Percentiles rank a stretch among this genome's conserved stretches.
Conservation (phyloP, 768 basidiomycete genomes). For the Trametes gibbosa region DNA sequence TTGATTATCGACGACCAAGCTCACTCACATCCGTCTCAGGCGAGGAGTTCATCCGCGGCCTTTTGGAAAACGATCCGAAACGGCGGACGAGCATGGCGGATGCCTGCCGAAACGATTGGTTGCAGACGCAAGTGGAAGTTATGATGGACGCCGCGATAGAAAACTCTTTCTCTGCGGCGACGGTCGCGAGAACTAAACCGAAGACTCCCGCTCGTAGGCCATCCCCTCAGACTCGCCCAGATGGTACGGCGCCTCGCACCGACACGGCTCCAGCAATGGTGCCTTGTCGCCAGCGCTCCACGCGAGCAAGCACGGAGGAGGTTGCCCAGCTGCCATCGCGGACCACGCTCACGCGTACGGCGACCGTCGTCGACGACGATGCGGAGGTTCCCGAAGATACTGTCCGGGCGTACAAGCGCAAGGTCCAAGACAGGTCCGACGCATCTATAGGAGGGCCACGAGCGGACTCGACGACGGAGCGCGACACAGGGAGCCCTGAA, state of each 20-base stretch:
- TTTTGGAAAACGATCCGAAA: conserved; percentile 64
- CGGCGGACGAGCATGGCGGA: conserved; percentile 65
- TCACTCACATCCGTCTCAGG: conserved; percentile 35
- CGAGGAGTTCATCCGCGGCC: conserved; percentile 58
- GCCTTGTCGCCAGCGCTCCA: background rate
- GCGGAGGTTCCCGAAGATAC: conserved; percentile 12
- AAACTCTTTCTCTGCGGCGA: background rate
- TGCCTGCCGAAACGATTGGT: conserved; percentile 78
- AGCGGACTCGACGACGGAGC: background rate
- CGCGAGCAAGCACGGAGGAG: background rate
- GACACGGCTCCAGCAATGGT: too few relatives aligned
- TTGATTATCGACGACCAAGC: background rate
- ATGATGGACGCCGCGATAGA: background rate
- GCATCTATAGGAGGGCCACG: conserved; percentile 12
- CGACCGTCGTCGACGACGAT: conserved; percentile 17
- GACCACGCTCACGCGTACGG: conserved; percentile 8
- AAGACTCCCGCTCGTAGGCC: background rate
- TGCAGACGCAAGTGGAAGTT: conserved; percentile 28
- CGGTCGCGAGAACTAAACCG: too few relatives aligned
- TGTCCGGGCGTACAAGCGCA: conserved; percentile 26
- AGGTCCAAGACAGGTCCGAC: conserved; percentile 32
- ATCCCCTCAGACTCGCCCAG: background rate
- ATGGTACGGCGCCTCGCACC: too few relatives aligned
- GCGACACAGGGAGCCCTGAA: too few relatives aligned
- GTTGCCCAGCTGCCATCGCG: conserved; percentile 45